These are phyloP conservation scores for Sambucus nigra DNA, from an alignment of 129 eudicot genomes.

Conservation along the genomic window DNA sequence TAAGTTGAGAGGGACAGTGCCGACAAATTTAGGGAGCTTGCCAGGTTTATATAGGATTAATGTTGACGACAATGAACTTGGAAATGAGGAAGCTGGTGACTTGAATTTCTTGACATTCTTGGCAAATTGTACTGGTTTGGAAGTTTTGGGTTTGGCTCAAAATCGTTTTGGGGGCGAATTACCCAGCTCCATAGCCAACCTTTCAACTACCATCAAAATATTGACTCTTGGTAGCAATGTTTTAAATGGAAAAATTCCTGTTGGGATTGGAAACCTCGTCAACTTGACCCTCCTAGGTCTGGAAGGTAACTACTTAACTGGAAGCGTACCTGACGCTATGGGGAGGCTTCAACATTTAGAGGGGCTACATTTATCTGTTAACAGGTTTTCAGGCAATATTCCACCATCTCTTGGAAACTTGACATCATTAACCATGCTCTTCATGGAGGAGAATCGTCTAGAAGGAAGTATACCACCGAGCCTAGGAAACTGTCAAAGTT, in stretches of 20 bases:
- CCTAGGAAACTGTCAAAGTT: slow-evolving; percentile 1
- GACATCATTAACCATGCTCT: not conserved
- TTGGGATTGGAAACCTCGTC: slow-evolving; percentile 11
- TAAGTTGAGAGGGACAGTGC: slow-evolving; percentile 14
- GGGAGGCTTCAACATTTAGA: slow-evolving; percentile 7
- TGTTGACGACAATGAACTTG: slow-evolving; percentile 1
- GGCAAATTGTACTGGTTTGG: slow-evolving; percentile 13
- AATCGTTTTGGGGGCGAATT: not conserved
- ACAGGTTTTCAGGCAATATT: slow-evolving; percentile 5
- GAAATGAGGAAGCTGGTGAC: no score
- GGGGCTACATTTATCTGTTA: not conserved
- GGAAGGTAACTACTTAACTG: not conserved
- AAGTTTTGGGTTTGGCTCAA: not conserved
- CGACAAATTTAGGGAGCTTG: slow-evolving; percentile 4
- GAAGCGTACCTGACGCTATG: not conserved
- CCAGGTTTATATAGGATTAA: not conserved
- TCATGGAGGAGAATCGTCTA: not conserved
- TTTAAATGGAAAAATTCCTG: slow-evolving; percentile 15
- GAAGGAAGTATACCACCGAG: slow-evolving; percentile 10
- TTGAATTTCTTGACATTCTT: slow-evolving; percentile 1
- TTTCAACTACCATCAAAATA: not conserved
- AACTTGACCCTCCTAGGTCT: not conserved
- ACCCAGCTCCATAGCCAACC: slow-evolving; percentile 2
- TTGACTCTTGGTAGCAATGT: not conserved
- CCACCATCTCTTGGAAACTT: slow-evolving; percentile 13